Percentiles rank a stretch among this genome's conserved stretches.
Evolutionary conservation across 805 yeast genomes (phyloP).

Genomic region (Yamadazyma olivae): DNA sequence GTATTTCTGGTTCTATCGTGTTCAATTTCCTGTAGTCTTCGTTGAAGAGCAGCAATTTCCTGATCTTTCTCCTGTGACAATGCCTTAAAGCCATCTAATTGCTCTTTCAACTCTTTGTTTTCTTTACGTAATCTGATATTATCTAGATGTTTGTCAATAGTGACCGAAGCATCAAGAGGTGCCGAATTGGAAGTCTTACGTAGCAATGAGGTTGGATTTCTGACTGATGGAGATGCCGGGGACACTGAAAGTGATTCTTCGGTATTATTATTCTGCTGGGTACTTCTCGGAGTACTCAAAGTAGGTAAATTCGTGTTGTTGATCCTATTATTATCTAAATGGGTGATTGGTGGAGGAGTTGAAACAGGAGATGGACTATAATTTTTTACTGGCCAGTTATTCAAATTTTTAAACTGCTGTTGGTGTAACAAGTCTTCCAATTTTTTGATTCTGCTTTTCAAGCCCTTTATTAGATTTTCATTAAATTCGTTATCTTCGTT

Average conservation of each 20-base stretch:
- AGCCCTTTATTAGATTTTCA: slow-evolving; percentile 49
- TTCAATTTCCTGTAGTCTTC: slow-evolving; percentile 10
- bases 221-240: too few species aligned
- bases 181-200: slow-evolving; percentile 15
- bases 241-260: not conserved
- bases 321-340: not conserved
- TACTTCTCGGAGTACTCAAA: slow-evolving; percentile 3
- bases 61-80: slow-evolving; percentile 4
- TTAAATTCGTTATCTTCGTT: slow-evolving; percentile 30
- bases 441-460: slow-evolving; percentile 69
- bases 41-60: slow-evolving; percentile 7
- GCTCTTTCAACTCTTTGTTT: slow-evolving; percentile 16
- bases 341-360: not conserved
- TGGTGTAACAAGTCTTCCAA: slow-evolving; percentile 77
- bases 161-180: slow-evolving; percentile 31
- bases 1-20: slow-evolving; percentile 1
- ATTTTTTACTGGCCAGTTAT: slow-evolving; percentile 40
- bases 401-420: slow-evolving; percentile 57
- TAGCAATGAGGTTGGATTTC: slow-evolving; percentile 28
- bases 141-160: slow-evolving; percentile 42
- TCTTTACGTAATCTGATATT: slow-evolving; percentile 36
- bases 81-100: slow-evolving; percentile 7
- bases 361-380: not conserved
- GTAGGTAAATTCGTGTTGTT: not conserved
- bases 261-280: not conserved